Evolutionary conservation across 2,329 filamentous ascomycete genomes (phyloP).

Genomic region (Fusarium sacchari): DNA sequence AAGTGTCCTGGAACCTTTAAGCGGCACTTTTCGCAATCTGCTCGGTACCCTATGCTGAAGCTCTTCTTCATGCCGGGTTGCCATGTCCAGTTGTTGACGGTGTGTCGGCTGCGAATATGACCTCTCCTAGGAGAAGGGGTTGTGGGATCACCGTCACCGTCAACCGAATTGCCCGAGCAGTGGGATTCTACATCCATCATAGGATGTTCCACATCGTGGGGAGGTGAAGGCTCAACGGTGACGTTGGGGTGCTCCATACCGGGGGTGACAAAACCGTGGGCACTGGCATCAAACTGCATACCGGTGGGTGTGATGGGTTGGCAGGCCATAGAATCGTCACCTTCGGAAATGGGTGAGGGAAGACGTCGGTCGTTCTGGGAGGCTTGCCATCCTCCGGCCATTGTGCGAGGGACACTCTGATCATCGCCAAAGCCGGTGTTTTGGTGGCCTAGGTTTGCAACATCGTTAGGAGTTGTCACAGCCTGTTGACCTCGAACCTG

Average conservation of each 20-base stretch:
- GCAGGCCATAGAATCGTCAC: slow-evolving; percentile 59
- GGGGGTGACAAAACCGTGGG: slow-evolving; percentile 48
- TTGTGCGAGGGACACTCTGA: slow-evolving; percentile 59
- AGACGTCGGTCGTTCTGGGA: slow-evolving; percentile 64
- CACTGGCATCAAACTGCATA: slow-evolving; percentile 49
- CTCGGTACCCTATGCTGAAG: slow-evolving; percentile 81
- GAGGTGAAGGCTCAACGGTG: slow-evolving; percentile 38
- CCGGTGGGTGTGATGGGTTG: slow-evolving; percentile 44
- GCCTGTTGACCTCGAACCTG: slow-evolving; percentile 65
- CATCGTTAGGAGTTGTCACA: slow-evolving; percentile 50
- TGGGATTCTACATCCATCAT: slow-evolving; percentile 51
- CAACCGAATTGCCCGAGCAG: slow-evolving; percentile 35
- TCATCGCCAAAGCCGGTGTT: slow-evolving; percentile 53
- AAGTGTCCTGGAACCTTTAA: slow-evolving; percentile 81
- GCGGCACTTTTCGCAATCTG: slow-evolving; percentile 81
- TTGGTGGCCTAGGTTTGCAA: slow-evolving; percentile 54
- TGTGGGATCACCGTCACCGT: slow-evolving; percentile 50
- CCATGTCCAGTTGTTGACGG: slow-evolving; percentile 68
- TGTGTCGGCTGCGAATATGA: slow-evolving; percentile 68
- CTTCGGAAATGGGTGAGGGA: slow-evolving; percentile 69
- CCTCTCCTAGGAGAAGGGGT: slow-evolving; percentile 63
- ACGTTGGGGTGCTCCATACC: slow-evolving; percentile 25
- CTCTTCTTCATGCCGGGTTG: slow-evolving; percentile 73
- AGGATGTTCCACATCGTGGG: slow-evolving; percentile 53
- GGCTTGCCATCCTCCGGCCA: slow-evolving; percentile 62